Evolutionary conservation across 768 basidiomycete genomes (phyloP), one percentile per base, ranked within the genome.

Genomic region (Filobasidium floriforme): DNA sequence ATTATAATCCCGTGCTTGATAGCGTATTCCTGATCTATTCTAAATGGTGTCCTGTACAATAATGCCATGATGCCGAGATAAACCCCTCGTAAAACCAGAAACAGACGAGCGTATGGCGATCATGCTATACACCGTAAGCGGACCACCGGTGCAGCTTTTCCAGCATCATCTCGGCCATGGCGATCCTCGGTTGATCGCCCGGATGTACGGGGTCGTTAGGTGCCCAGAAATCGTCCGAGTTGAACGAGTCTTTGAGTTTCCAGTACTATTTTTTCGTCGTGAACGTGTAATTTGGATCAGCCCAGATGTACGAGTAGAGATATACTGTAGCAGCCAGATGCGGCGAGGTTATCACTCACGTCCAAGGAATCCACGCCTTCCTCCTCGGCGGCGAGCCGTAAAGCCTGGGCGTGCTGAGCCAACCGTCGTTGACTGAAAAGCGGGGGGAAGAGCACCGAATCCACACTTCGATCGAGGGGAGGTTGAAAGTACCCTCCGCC

Each of bases 191-290:
- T 15, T 11, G 19, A 7, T 41, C 44, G 40, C 41, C 59, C 54
- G 63, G 63, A 26, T 65, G 54, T 12, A 65, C 63, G 37, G 54
- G 22, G 44, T 65, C 63, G 19, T 59, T n/a, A 15, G 54, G 54
- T 22, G 37, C 14, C 55, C 55, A 65, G 63, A 59, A 65, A 5
- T 59, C 55, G 7, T 65, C 55, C 24, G 63, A 7, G n/a, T 54
- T 32, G 57, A 65, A 65, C 54, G 54, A 59, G 22, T 65, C 63
- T 49, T 65, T 65, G 55, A 65, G 40, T 43, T 65, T 65, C 63
- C 63, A 65, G 63, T 65, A 65, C 55, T 65, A 24, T n/a, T n/a
- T n/a, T n/a, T n/a, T n/a, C n/a, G n/a, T n/a, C n/a, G n/a, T n/a
- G n/a, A n/a, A n/a, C n/a, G n/a, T n/a, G n/a, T n/a, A n/a, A n/a